Conservation (phyloP, 805 yeast genomes). For the Metschnikowia gelsemii region DNA sequence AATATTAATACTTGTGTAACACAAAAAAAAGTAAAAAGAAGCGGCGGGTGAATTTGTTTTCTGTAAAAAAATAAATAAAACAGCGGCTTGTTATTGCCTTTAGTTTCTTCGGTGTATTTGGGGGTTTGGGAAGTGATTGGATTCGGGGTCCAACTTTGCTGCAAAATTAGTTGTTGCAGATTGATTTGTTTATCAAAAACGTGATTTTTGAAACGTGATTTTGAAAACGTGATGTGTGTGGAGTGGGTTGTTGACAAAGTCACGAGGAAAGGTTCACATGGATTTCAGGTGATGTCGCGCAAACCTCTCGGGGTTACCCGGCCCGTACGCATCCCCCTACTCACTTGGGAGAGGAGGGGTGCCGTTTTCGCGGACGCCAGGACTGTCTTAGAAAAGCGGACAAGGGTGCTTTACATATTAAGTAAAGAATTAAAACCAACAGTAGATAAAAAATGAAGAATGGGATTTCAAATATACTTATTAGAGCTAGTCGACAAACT, state of each 20-base stretch:
- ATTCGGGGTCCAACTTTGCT: conserved; percentile 4
- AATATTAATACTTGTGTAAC: neutral
- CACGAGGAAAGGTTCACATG: conserved; percentile 32
- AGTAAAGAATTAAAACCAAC: no score
- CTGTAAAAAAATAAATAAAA: neutral
- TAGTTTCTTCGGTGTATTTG: neutral
- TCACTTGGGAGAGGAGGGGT: no score
- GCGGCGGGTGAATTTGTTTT: conserved; percentile 1
- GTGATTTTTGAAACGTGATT: conserved; percentile 24
- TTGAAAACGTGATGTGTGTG: conserved; percentile 14
- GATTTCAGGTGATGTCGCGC: conserved; percentile 29
- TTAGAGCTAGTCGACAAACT: no score
- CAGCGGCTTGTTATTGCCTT: no score
- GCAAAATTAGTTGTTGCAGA: conserved; percentile 9
- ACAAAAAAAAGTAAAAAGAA: neutral
- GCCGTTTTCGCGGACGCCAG: no score
- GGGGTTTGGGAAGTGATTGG: neutral
- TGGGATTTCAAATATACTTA: no score
- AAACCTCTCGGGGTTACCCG: conserved; percentile 20
- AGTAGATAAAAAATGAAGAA: no score
- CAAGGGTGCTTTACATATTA: no score
- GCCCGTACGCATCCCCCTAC: conserved; percentile 1
- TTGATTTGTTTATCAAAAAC: conserved; percentile 16
- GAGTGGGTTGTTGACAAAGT: conserved; percentile 17
- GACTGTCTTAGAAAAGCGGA: no score